Conservation (phyloP, 2,329 filamentous ascomycete species). For the Colletotrichum lindemuthianum region DNA sequence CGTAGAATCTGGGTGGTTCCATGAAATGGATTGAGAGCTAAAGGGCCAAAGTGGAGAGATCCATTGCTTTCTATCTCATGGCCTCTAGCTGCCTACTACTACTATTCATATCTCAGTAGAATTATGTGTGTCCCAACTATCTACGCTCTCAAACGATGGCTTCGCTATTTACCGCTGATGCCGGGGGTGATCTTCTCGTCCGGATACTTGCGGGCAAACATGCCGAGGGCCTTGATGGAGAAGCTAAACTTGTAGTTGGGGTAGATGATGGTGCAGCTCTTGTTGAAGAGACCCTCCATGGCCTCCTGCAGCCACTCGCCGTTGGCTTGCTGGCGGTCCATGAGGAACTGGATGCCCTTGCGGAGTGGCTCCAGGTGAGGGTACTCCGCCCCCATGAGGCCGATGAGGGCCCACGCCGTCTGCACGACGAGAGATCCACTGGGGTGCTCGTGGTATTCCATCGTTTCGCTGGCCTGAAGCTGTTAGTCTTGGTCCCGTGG, state of each 20-base stretch:
- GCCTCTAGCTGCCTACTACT: background rate
- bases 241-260: conserved; percentile 99
- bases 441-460: conserved; percentile 78
- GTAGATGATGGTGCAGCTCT: conserved; percentile 99
- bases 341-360: conserved; percentile 81
- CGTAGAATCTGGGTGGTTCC: no score
- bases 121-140: background rate
- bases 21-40: background rate
- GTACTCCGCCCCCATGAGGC: conserved; percentile 83
- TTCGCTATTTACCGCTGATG: conserved; percentile 22
- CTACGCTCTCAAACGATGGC: background rate
- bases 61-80: background rate
- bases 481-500: conserved; percentile 12
- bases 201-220: conserved; percentile 81
- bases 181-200: conserved; percentile 62
- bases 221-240: conserved; percentile 90
- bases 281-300: conserved; percentile 99
- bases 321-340: conserved; percentile 84
- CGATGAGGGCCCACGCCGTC: conserved; percentile 90
- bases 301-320: conserved; percentile 96
- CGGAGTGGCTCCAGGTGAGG: conserved; percentile 78
- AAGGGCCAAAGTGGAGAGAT: background rate
- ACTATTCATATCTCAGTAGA: background rate
- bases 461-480: conserved; percentile 76
- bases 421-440: conserved; percentile 89